Evolutionary conservation across 768 basidiomycete species (phyloP).

Genomic region (Rhizopogon vesiculosus): DNA sequence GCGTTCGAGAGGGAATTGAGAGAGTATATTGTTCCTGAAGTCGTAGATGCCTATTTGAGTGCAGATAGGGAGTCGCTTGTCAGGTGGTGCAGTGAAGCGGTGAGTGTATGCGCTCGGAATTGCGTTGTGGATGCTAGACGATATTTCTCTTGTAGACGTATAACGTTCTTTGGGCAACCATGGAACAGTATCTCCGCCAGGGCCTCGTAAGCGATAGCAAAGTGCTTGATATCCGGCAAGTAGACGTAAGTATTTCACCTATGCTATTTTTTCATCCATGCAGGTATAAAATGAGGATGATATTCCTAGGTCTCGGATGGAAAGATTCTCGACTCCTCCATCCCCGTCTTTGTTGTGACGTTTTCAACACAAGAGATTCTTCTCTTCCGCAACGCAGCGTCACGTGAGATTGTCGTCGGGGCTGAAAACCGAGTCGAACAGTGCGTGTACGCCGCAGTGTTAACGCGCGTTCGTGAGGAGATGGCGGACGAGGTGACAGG

Average conservation of each 20-base stretch:
- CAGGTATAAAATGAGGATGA: not conserved
- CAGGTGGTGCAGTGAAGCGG: constrained; percentile 95
- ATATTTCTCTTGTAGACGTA: constrained; percentile 61
- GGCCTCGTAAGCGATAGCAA: constrained; percentile 91
- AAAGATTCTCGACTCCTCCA: constrained; percentile 84
- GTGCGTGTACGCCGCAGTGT: constrained; percentile 86
- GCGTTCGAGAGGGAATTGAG: constrained; percentile 83
- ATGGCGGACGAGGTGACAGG: constrained; percentile 90
- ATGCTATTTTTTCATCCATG: not conserved
- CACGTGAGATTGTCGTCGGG: constrained; percentile 82
- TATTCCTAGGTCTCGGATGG: constrained; percentile 65
- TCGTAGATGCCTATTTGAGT: constrained; percentile 92
- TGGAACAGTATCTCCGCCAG: constrained; percentile 89
- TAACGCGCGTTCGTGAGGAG: constrained; percentile 86
- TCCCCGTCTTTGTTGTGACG: constrained; percentile 88
- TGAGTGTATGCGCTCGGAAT: constrained; percentile 35
- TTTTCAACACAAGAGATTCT: constrained; percentile 95
- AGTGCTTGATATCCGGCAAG: constrained; percentile 94
- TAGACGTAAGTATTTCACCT: constrained; percentile 64
- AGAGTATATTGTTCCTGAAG: constrained; percentile 97
- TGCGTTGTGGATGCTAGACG: not conserved
- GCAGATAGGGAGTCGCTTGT: constrained; percentile 84
- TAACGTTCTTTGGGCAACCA: constrained; percentile 97
- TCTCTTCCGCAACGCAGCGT: constrained; percentile 85
- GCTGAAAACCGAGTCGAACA: constrained; percentile 90